Base-by-base conservation (phyloP, 2,329 filamentous ascomycete genomes). In the Fusarium subtropicale region DNA sequence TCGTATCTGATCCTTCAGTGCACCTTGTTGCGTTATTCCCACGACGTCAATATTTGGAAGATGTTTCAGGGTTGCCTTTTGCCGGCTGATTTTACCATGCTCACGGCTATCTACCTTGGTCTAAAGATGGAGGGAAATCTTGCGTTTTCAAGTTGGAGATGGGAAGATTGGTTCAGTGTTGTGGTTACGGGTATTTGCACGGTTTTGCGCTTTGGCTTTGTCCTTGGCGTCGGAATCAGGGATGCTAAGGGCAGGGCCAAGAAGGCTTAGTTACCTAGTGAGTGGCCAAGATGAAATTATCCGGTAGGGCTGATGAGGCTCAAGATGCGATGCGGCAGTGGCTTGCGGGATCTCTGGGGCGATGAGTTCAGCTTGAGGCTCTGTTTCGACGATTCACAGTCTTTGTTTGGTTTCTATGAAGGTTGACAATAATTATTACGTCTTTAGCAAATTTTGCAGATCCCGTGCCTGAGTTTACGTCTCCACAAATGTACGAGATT, bases 41-140 rank as follows among this genome's bases (percentile, higher is more conserved):
- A 73, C n/a, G 70, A 74, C 8, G 33, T 71, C 11, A 64, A 58
- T 12, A 50, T 73, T 9, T 73, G 70, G 70, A 74, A 65, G 44
- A 70, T 66, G 34, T 45, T 73, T 3, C 71, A 73, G 13, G 39
- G 60, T 15, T 63, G 56, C 4, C 64, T 73, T 9, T 9, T 72
- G 0, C 72, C 66, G 11, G 63, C 71, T 1, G 71, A 73, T 33
- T 73, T 73, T 12, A 70, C 71, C 18, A 64, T 73, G 63, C 30
- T 73, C 12, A 64, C 66, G 4, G 51, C 68, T 12, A 42, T 70
- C 7, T 68, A 71, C 15, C 50, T 62, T 3, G 71, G 55, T 0
- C 44, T 73, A 51, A 60, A 61, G 4, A 47, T 64, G 13, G 55
- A 69, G 0, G 64, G 55, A 0, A 64, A 47, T 7, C 39, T 73